Conservation (phyloP, 257 asterid species). For the Anisodus tanguticus region DNA sequence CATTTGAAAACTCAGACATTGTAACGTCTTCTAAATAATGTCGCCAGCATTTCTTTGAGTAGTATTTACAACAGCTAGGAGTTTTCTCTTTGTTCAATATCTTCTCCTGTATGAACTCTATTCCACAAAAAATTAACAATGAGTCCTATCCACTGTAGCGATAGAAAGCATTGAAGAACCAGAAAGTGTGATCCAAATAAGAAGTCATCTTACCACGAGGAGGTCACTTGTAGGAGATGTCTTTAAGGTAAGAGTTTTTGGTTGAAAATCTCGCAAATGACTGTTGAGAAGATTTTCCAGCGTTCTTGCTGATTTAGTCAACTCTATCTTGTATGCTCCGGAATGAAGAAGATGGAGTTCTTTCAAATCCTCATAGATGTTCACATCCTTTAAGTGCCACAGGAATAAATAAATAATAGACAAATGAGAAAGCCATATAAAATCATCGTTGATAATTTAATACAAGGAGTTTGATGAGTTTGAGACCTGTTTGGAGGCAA, state of each 20-base stretch:
- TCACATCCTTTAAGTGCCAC: slow-evolving; percentile 43
- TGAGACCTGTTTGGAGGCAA: slow-evolving; percentile 46
- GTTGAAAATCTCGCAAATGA: slow-evolving; percentile 46
- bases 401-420: neutral
- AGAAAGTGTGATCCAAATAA: neutral
- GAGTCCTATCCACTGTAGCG: neutral
- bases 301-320: slow-evolving; percentile 39
- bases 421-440: neutral
- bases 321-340: slow-evolving; percentile 38
- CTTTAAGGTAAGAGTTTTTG: slow-evolving; percentile 33
- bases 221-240: slow-evolving; percentile 41
- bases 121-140: neutral
- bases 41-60: slow-evolving; percentile 56
- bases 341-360: slow-evolving; percentile 19
- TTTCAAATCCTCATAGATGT: slow-evolving; percentile 44
- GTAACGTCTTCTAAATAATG: slow-evolving; percentile 45
- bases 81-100: slow-evolving; percentile 41
- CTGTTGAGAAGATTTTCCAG: slow-evolving; percentile 37
- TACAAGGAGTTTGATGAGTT: neutral
- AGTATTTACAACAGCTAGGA: slow-evolving; percentile 47
- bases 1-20: neutral
- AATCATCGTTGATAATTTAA: neutral
- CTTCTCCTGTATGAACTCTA: slow-evolving; percentile 40
- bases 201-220: slow-evolving; percentile 37
- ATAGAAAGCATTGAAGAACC: neutral